Base-by-base conservation (phyloP, 495 filamentous ascomycete species). In the Trichoderma virens region DNA sequence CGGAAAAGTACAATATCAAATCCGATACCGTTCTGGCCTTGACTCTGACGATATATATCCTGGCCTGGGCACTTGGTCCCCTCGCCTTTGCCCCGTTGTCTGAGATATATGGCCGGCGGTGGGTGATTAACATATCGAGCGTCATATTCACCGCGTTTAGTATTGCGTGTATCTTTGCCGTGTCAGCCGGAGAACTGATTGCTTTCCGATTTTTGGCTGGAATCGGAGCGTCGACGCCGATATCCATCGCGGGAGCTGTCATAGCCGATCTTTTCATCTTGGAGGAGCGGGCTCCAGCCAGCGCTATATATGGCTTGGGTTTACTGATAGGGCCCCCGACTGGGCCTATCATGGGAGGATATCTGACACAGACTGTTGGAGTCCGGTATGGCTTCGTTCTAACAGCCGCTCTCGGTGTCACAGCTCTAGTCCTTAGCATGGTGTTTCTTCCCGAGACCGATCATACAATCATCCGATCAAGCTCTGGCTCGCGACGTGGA, bases 81-180 rank as follows among this genome's bases (percentile, higher is more conserved):
- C 71, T 89, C 0, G 75, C 88, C 56, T 71, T 88, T 3, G 82
- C 81, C 0, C 86, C 86, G 0, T 70, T 88, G 0, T 83, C 77
- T 9, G 85, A 89, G 67, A 82, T 87, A 16, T 87, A 85, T 62
- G 86, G 86, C 2, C 78, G 86, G 2, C 73, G 79, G 0, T 74
- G 78, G 25, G 76, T 87, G 8, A 73, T 87, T 18, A 47, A 47
- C 43, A 47, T 47, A 5, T 47, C 43, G 43, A 47, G 43, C 20
- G 30, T 82, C n/a, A 81, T 86, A 60, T 89, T 83, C 65, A 70
- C 84, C 73, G 78, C 79, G 6, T 84, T 79, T 75, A 79, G 80
- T 62, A 80, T 85, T 45, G 83, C 81, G 5, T 85, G 83, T 66
- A 83, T 83, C 4, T 70, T 85, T 0, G 72, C 82, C 0, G 77